Evolutionary conservation across 495 filamentous ascomycete species (phyloP), one percentile per base, ranked within the genome.

Genomic region (Lasiosphaeris hirsuta): DNA sequence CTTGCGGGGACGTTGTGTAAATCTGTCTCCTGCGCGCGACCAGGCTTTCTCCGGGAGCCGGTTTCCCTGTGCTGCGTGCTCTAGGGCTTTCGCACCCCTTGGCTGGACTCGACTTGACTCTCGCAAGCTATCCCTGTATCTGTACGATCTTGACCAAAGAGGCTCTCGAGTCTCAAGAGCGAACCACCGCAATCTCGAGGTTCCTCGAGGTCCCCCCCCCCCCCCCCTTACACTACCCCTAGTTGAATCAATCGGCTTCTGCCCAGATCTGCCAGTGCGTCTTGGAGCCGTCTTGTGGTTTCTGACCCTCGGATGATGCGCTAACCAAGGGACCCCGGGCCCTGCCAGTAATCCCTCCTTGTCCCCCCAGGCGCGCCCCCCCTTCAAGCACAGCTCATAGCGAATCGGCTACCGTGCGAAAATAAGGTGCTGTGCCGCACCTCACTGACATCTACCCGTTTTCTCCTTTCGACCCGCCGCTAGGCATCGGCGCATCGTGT

Each of bases 111-210:
- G 5, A 30, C 23, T 30, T 30, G 23, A 30, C 23, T 18, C 61
- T 64, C 61, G 62, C 55, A 64, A 59, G 58, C 52, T 38, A 63
- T 62, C 61, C 64, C 64, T 66, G 62, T 8, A 64, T 64, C 56
- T 53, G 64, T 55, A 11, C n/a, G n/a, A 1, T 37, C 18, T 36
- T 50, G 60, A 62, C 57, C 23, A 30, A 30, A 39, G 11, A 30
- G 33, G 17, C 36, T 42, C 35, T 30, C 17, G 45, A 56, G 43
- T n/a, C 43, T 34, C 17, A 42, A 52, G 39, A 53, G 15, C 23
- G 23, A 30, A 30, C 23, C 23, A 2, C 23, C 23, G 5, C 23
- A 30, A 30, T 30, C 2, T 30, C 23, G 23, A 41, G 15, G 14
- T 57, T 58, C 48, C 56, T 43, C 23, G 23, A 30, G 23, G 23